These are phyloP conservation scores for Calonectria pteridis DNA, from an alignment of 2,329 filamentous ascomycete genomes.

Conservation along the genomic window DNA sequence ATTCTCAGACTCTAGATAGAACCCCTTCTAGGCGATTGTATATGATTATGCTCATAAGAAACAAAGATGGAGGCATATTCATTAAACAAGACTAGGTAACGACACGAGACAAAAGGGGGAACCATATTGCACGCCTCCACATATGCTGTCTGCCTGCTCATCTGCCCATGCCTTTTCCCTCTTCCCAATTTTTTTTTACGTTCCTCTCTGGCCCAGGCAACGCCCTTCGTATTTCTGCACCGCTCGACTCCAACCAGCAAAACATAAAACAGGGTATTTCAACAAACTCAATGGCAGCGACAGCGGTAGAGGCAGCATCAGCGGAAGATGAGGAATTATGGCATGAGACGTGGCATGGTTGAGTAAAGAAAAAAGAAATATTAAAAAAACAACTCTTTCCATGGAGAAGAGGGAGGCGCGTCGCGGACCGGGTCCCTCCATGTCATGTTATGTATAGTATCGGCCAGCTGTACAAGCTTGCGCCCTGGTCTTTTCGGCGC, in stretches of 20 bases:
- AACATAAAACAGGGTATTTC: slow-evolving; percentile 32
- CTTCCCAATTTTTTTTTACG: slow-evolving; percentile 6
- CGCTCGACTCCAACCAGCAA: slow-evolving; percentile 18
- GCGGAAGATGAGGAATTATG: slow-evolving; percentile 17
- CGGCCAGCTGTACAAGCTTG: slow-evolving; percentile 9
- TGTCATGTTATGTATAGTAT: background rate
- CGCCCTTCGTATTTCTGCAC: background rate
- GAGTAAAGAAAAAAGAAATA: slow-evolving; percentile 11
- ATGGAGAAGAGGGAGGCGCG: slow-evolving; percentile 2
- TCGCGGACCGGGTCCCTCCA: background rate
- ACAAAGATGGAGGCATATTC: slow-evolving; percentile 35
- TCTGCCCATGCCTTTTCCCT: slow-evolving; percentile 5
- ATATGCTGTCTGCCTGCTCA: slow-evolving; percentile 17
- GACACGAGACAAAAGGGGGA: slow-evolving; percentile 14
- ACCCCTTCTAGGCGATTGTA: background rate
- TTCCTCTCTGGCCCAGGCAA: background rate
- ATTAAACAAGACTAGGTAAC: slow-evolving; percentile 38
- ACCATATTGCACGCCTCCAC: slow-evolving; percentile 16
- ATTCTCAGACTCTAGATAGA: slow-evolving; percentile 4
- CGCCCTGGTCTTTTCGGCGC: slow-evolving; percentile 18
- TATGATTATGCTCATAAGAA: slow-evolving; percentile 26
- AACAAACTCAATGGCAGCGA: slow-evolving; percentile 23
- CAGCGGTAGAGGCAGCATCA: slow-evolving; percentile 7
- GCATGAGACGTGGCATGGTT: slow-evolving; percentile 13
- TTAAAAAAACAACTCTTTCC: slow-evolving; percentile 10